Evolutionary conservation across 1,139 yeast species (phyloP), one percentile per base, ranked within the genome.

Genomic region (Scheffersomyces segobiensis): DNA sequence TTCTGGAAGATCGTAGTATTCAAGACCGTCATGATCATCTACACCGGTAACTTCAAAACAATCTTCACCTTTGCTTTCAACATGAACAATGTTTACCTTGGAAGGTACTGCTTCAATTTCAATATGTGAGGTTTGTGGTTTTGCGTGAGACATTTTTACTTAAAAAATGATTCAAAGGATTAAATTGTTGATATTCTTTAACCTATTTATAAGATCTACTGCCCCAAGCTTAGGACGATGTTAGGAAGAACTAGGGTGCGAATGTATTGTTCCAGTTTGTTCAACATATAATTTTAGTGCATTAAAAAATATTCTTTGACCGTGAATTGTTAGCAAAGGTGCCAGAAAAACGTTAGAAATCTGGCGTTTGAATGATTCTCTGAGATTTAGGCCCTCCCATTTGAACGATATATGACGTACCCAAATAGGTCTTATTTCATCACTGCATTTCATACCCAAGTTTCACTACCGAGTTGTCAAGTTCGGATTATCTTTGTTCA

Each of bases 1-100:
- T 49, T 75, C 80, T 1, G 83, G 82, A 47, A 62, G 57, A 49
- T 63, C 59, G 26, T 52, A 57, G 48, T 63, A 61, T 24, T 60
- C 57, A 6, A 50, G 52, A 12, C 26, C 55, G 3, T 59, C 57
- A 4, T 48, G 52, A n/a, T 42, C 55, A 3, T 46, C 53, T 46
- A 56, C 59, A 2, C 17, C 60, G 19, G 20, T 46, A 3, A 20
- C 57, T 20, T 48, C 50, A 24, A 48, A 5, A 8, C 7, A 48
- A n/a, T 48, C 50, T 24, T 48, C 50, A 8, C 8, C 24, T 48
- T 48, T 48, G 50, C 24, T 24, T n/a, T 48, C 50, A 48, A 48
- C 24, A 48, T 48, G 50, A 24, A 19, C 21, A 48, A 48, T 48
- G 14, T 24, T 19, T 14, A 14, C 50, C n/a, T 21, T 24, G 17